These are phyloP conservation scores for Tylopilus plumbeoviolaceoides DNA, from an alignment of 768 basidiomycete genomes.

Conservation along the genomic window DNA sequence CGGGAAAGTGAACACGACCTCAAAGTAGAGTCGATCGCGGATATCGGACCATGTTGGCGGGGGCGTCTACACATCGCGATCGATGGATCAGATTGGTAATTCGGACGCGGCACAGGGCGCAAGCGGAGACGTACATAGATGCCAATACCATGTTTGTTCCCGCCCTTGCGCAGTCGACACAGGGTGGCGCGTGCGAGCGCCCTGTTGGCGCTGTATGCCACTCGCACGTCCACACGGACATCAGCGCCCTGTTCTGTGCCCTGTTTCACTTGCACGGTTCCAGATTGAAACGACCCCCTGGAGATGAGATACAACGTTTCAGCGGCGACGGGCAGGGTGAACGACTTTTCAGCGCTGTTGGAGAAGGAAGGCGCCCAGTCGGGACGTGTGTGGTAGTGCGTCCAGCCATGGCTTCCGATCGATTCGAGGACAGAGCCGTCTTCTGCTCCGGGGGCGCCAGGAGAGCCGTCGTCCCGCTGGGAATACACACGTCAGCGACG, in stretches of 20 bases:
- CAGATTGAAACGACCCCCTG: conserved; percentile 27
- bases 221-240: conserved; percentile 29
- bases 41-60: background rate
- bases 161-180: conserved; percentile 27
- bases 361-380: conserved; percentile 17
- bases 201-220: conserved; percentile 22
- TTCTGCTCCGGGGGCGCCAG: conserved; percentile 5
- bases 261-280: conserved; percentile 19
- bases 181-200: conserved; percentile 28
- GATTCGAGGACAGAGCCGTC: conserved; percentile 18
- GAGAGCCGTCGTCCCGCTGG: background rate
- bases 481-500: background rate
- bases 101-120: background rate
- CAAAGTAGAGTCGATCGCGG: conserved; percentile 22
- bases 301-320: conserved; percentile 33
- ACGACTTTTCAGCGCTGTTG: conserved; percentile 18
- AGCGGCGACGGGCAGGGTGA: conserved; percentile 29
- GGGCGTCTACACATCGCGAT: conserved; percentile 15
- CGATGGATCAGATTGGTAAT: background rate
- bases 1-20: conserved; percentile 31
- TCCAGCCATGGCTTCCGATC: conserved; percentile 15
- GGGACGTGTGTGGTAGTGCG: conserved; percentile 5
- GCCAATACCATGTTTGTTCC: conserved; percentile 32
- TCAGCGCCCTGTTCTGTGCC: background rate
- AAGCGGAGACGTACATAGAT: conserved; percentile 28